Conservation (phyloP, 192 early-diverging fungal species). For the Helicostylum pulchrum region DNA sequence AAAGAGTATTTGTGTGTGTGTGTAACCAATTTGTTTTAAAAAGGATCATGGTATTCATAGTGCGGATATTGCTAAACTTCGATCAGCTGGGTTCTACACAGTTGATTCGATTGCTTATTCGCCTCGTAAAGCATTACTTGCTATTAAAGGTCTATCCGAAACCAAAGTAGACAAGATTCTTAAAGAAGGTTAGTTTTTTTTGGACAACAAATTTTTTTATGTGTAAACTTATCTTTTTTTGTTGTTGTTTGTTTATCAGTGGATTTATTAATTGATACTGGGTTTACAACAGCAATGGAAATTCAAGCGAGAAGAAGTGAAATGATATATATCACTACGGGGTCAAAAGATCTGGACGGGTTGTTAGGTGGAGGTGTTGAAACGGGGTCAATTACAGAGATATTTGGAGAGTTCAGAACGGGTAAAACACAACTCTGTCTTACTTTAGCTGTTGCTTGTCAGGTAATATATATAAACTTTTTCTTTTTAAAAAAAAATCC, state of each 20-base stretch:
- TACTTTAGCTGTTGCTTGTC: constrained; percentile 92
- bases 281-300: constrained; percentile 18
- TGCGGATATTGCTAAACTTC: constrained; percentile 81
- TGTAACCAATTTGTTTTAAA: background rate
- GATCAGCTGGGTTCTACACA: constrained; percentile 82
- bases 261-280: background rate
- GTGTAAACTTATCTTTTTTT: no score
- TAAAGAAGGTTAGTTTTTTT: no score
- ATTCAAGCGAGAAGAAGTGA: constrained; percentile 2
- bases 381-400: constrained; percentile 94
- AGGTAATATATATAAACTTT: constrained; percentile 44
- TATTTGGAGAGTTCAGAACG: constrained; percentile 98
- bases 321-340: constrained; percentile 13
- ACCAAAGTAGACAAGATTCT: constrained; percentile 94
- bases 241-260: background rate
- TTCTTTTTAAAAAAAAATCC: no score
- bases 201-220: no score
- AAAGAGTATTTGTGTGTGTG: no score
- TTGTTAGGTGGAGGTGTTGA: constrained; percentile 70
- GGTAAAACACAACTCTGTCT: constrained; percentile 98
- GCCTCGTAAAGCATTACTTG: constrained; percentile 80
- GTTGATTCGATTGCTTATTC: constrained; percentile 91
- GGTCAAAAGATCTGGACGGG: constrained; percentile 7
- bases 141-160: constrained; percentile 95
- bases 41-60: constrained; percentile 52